These are phyloP conservation scores for Kodamaea restingae DNA, from an alignment of 805 yeast species.

Conservation along the genomic window DNA sequence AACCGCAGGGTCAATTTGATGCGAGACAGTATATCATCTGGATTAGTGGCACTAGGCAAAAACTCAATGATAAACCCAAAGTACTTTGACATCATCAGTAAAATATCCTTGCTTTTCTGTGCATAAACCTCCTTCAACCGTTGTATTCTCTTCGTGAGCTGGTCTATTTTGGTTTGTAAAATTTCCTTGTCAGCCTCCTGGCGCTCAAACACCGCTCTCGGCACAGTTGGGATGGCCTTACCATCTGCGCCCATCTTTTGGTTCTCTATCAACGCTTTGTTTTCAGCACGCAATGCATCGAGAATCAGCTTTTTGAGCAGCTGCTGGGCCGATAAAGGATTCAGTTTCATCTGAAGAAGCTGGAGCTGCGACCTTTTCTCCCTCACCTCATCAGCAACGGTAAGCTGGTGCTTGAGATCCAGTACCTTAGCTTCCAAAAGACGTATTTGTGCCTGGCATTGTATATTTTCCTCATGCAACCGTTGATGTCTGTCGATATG, in stretches of 20 bases:
- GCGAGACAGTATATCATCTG: slow-evolving; percentile 47
- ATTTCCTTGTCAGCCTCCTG: slow-evolving; percentile 50
- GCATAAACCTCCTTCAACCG: slow-evolving; percentile 57
- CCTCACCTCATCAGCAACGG: slow-evolving; percentile 20
- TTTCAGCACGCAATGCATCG: slow-evolving; percentile 53
- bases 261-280: slow-evolving; percentile 43
- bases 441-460: slow-evolving; percentile 33
- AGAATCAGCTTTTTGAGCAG: slow-evolving; percentile 51
- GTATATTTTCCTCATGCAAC: slow-evolving; percentile 32
- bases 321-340: slow-evolving; percentile 63
- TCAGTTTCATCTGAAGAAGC: slow-evolving; percentile 59
- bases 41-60: slow-evolving; percentile 40
- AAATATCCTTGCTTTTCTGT: slow-evolving; percentile 65
- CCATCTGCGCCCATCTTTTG: neutral
- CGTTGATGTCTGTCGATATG: neutral
- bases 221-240: slow-evolving; percentile 33
- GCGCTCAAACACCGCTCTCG: slow-evolving; percentile 61
- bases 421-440: slow-evolving; percentile 33
- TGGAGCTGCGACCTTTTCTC: slow-evolving; percentile 28
- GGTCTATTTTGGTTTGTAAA: slow-evolving; percentile 45
- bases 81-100: slow-evolving; percentile 60
- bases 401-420: slow-evolving; percentile 33
- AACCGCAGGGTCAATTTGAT: slow-evolving; percentile 51
- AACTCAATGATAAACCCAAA: slow-evolving; percentile 76
- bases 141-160: slow-evolving; percentile 46